phyloP scores from a whole-genome alignment of 441 rosid species.

The Mallotus repandus region DNA sequence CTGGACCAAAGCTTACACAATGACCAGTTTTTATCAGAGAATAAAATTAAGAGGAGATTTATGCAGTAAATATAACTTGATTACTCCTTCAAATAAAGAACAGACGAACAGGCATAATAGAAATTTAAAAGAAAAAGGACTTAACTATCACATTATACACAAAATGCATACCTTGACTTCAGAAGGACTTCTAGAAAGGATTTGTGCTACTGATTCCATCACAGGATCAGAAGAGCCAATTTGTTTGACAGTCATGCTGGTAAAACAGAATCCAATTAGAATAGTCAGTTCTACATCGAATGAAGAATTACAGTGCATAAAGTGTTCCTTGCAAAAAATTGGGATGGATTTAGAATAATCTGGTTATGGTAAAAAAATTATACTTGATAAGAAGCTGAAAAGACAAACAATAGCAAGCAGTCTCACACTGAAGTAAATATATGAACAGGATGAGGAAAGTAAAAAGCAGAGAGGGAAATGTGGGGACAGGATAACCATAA shows the following conservation, averaged over 20 bases:
- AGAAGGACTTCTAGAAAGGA: conserved; percentile 60
- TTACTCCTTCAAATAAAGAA: neutral
- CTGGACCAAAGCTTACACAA: conserved; percentile 80
- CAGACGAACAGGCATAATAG: neutral
- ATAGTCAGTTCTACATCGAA: conserved; percentile 11
- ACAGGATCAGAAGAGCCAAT: conserved; percentile 68
- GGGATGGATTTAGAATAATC: neutral
- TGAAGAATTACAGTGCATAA: neutral
- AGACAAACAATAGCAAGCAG: neutral
- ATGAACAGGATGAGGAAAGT: neutral
- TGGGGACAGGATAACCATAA: neutral
- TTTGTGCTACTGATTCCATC: conserved; percentile 62
- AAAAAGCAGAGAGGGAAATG: neutral
- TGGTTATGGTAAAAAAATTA: neutral
- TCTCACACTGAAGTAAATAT: neutral
- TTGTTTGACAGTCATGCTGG: conserved; percentile 78
- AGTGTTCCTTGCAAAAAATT: neutral
- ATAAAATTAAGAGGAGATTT: conserved; percentile 15
- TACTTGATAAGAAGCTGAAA: conserved; percentile 1
- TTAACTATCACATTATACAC: neutral
- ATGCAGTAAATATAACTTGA: neutral
- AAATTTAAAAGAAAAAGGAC: neutral
- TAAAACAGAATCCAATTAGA: conserved; percentile 27
- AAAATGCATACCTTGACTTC: conserved; percentile 77
- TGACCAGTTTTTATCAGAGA: conserved; percentile 48